These are phyloP conservation scores for Solanum clarkiae DNA, from an alignment of 257 asterid species.

Conservation along the genomic window DNA sequence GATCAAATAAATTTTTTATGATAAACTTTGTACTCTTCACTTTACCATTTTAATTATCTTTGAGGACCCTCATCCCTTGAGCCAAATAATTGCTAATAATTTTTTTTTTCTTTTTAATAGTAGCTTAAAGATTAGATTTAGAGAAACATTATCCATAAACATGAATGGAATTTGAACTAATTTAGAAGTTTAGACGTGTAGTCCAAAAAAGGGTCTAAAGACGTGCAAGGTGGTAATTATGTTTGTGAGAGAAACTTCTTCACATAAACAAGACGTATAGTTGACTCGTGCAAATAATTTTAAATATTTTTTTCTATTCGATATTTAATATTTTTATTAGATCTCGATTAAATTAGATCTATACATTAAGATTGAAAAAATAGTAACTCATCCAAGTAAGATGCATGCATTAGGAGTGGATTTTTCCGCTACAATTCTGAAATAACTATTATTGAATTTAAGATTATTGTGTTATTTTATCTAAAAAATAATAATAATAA, in stretches of 20 bases:
- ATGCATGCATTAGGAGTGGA: no score
- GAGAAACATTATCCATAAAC: not conserved
- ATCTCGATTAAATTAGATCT: accelerated
- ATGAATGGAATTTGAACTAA: not conserved
- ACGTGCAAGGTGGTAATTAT: not conserved
- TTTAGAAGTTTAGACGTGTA: not conserved
- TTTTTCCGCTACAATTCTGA: no score
- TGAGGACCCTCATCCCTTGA: not conserved
- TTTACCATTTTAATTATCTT: not conserved
- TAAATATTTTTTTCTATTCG: accelerated
- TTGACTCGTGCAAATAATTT: not conserved
- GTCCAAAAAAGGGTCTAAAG: not conserved
- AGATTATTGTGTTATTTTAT: no score
- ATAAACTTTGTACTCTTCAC: no score
- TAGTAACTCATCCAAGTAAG: no score
- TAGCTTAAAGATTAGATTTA: not conserved
- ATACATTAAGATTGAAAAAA: no score
- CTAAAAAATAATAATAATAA: no score
- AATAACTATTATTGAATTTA: no score
- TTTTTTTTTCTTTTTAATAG: no score
- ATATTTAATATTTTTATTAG: no score
- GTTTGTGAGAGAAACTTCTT: not conserved
- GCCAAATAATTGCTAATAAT: not conserved
- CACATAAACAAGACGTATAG: not conserved
- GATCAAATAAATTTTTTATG: no score